phyloP scores from a whole-genome alignment of 805 yeast genomes.

The Metschnikowia aberdeeniae region DNA sequence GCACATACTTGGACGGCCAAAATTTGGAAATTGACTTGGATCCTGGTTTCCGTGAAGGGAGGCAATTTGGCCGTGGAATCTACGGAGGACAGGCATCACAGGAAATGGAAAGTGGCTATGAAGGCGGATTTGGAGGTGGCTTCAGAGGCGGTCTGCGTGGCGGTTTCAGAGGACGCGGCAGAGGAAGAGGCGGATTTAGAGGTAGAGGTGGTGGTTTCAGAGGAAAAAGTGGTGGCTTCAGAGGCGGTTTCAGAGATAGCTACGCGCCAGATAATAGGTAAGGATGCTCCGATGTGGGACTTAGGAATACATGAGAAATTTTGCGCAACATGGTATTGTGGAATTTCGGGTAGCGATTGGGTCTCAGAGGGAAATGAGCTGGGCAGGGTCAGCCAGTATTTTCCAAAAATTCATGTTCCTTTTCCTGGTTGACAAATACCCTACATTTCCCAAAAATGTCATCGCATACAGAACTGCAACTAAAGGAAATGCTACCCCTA shows the following conservation, averaged over 20 bases:
- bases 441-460: neutral
- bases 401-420: too few relatives aligned
- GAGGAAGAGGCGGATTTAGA: slow-evolving; percentile 27
- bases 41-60: slow-evolving; percentile 92
- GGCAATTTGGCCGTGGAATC: slow-evolving; percentile 92
- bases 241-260: slow-evolving; percentile 20
- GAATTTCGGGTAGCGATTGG: too few relatives aligned
- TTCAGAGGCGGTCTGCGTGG: slow-evolving; percentile 46
- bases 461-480: neutral
- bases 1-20: slow-evolving; percentile 81
- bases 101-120: slow-evolving; percentile 40
- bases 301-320: too few relatives aligned
- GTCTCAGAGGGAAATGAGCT: too few relatives aligned
- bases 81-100: slow-evolving; percentile 90
- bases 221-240: slow-evolving; percentile 19
- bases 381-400: too few relatives aligned
- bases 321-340: too few relatives aligned
- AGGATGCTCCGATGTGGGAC: neutral
- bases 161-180: slow-evolving; percentile 39
- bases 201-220: slow-evolving; percentile 23
- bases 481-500: neutral
- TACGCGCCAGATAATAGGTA: slow-evolving; percentile 2
- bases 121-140: slow-evolving; percentile 18
- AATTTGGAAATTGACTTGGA: slow-evolving; percentile 83
- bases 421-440: too few relatives aligned